Base-by-base conservation (phyloP, 306 rosid genomes). In the Fragaria ananassa region DNA sequence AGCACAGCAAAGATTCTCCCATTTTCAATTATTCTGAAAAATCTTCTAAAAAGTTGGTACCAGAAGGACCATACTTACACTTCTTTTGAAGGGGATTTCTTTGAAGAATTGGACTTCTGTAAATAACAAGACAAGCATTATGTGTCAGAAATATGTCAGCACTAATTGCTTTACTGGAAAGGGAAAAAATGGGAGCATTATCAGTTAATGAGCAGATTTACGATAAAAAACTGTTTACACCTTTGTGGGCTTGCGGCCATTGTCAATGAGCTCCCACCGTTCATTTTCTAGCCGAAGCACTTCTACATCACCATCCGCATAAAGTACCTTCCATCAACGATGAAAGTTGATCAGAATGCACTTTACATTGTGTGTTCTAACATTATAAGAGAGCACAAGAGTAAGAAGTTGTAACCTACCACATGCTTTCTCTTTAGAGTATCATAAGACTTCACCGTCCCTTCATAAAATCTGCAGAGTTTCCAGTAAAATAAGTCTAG, bases 391-490 rank as follows among this genome's bases (percentile, higher is more conserved):
- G 66, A 50, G 71, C 23, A 68, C 63, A 80, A 51, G 70, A 34
- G 82, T 73, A 42, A 76, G 79, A 83, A 76, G 63, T 69, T 72
- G 74, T 64, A 83, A 78, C 96, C 79, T 87, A 96, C 99, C 93
- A 92, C 99, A 75, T 96, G 99, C 88, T 93, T 96, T 80, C 86
- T 78, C 82, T 92, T 96, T 56, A 78, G 51, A 34, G 91, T 71
- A 67, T 96, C 99, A 79, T 86, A 86, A 77, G 99, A 96, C 87
- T 92, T 96, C 74, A 96, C 80, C 10, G 90, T 88, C 80, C 99
- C 99, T 80, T 84, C 88, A 86, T 96, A 96, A 80, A 89, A 96
- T 82, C 99, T 96, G 88, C 29, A 85, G 41, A 60, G 56, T 47
- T 68, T 19, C 62, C 78, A 74, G 66, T 12, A 63, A 64, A 44